phyloP scores from a whole-genome alignment of 139 green algal species.

The Chlorella sp. region DNA sequence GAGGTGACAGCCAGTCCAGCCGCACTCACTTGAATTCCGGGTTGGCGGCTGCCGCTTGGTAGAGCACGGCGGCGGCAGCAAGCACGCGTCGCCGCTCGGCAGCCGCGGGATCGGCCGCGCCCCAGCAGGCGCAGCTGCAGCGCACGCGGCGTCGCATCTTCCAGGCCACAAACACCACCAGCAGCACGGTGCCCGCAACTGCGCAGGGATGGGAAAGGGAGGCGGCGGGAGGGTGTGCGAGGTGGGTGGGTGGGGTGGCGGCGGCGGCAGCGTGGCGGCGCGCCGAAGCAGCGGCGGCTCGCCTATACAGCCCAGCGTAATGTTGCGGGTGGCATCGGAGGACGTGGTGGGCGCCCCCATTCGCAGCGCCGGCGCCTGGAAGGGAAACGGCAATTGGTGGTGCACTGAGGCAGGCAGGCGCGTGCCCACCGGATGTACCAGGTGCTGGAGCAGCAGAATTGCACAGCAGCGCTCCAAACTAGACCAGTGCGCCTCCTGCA shows the following conservation, averaged over 20 bases:
- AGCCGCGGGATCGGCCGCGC: background rate
- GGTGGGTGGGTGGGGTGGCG: too few species aligned
- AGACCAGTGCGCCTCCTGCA: too few species aligned
- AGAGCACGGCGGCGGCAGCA: background rate
- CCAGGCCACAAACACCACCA: slow-evolving; percentile 15
- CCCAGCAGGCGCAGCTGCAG: background rate
- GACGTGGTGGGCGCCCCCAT: background rate
- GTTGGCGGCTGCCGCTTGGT: background rate
- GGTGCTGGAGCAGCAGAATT: too few species aligned
- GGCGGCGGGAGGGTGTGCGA: too few species aligned
- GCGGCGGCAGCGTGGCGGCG: too few species aligned
- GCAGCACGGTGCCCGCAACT: slow-evolving; percentile 15
- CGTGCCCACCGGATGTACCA: too few species aligned
- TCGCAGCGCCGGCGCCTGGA: too few species aligned
- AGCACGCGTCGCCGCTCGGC: background rate
- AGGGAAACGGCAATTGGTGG: too few species aligned
- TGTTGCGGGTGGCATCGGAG: background rate
- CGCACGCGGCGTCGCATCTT: slow-evolving; percentile 11
- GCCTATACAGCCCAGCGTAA: background rate
- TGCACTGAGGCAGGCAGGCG: too few species aligned
- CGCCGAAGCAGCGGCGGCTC: background rate
- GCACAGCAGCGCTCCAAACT: too few species aligned
- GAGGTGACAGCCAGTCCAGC: too few species aligned
- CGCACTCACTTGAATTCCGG: background rate
- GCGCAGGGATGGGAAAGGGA: background rate